A percentile compares a stretch with the other conserved stretches of the same genome.
Evolutionary conservation across 352 stramenopile genomes (phyloP).

Genomic region (Thraustochytrium sp.): DNA sequence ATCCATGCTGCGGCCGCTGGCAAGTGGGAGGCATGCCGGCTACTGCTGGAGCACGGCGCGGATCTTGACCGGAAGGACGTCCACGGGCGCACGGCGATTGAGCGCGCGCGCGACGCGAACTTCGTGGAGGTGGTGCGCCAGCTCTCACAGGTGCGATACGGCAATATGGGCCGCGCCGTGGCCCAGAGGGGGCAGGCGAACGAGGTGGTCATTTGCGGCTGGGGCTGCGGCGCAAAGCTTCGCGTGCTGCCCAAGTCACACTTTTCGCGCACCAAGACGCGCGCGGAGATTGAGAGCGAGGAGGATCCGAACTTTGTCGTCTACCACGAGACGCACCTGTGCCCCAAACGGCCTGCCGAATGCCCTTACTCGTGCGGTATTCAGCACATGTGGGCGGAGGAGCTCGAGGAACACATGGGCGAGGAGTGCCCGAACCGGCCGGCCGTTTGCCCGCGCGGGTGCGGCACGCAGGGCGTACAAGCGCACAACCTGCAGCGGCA

Average conservation of each 20-base stretch:
- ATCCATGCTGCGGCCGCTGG: slow-evolving; percentile 48
- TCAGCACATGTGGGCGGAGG: slow-evolving; percentile 35
- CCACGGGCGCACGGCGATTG: slow-evolving; percentile 47
- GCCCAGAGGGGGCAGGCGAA: slow-evolving; percentile 44
- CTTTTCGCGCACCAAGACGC: slow-evolving; percentile 18
- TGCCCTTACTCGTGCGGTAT: slow-evolving; percentile 34
- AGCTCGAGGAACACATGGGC: slow-evolving; percentile 43
- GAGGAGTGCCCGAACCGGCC: slow-evolving; percentile 38
- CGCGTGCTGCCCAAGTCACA: neutral
- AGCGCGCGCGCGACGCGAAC: slow-evolving; percentile 36
- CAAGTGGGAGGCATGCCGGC: slow-evolving; percentile 44
- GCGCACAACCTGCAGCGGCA: neutral
- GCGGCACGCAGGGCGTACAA: neutral
- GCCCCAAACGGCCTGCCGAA: slow-evolving; percentile 35
- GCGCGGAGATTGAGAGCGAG: neutral
- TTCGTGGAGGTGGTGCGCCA: slow-evolving; percentile 46
- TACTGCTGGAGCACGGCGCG: slow-evolving; percentile 46
- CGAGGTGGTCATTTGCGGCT: slow-evolving; percentile 37
- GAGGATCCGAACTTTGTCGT: neutral
- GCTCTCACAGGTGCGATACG: slow-evolving; percentile 28
- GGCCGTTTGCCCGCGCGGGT: slow-evolving; percentile 33
- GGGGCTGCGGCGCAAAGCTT: slow-evolving; percentile 47
- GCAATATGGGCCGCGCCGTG: slow-evolving; percentile 35
- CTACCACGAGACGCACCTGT: slow-evolving; percentile 44
- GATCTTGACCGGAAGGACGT: slow-evolving; percentile 28